Evolutionary conservation across 2,329 filamentous ascomycete species (phyloP).

Genomic region (Ascochyta fabae): DNA sequence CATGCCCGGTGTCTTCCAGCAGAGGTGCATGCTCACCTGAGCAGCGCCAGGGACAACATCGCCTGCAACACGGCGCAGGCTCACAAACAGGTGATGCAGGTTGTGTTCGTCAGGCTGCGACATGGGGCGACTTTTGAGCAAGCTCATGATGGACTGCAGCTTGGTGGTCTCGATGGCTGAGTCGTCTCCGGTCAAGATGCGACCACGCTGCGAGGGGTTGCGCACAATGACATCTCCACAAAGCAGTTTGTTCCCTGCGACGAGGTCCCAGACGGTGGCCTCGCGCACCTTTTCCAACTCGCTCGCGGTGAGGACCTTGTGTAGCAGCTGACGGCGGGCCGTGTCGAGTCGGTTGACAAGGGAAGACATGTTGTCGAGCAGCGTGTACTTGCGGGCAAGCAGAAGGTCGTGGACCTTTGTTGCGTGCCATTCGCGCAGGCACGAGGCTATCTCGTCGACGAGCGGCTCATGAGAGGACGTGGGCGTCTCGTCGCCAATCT

Average conservation of each 20-base stretch:
- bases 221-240: constrained; percentile 94
- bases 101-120: constrained; percentile 71
- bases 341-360: constrained; percentile 85
- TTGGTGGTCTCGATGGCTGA: constrained; percentile 90
- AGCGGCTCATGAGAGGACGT: constrained; percentile 87
- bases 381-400: constrained; percentile 79
- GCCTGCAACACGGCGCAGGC: constrained; percentile 82
- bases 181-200: constrained; percentile 89
- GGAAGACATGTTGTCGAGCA: constrained; percentile 79
- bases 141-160: constrained; percentile 93
- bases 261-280: constrained; percentile 93
- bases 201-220: constrained; percentile 80
- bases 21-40: constrained; percentile 75
- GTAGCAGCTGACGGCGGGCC: constrained; percentile 85
- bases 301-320: constrained; percentile 87
- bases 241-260: constrained; percentile 91
- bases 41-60: constrained; percentile 77
- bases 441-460: constrained; percentile 97
- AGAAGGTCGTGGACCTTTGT: constrained; percentile 94
- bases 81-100: constrained; percentile 81
- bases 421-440: constrained; percentile 96
- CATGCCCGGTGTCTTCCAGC: constrained; percentile 70
- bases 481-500: constrained; percentile 95
- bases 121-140: constrained; percentile 82
- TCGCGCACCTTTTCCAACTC: constrained; percentile 84